These are phyloP conservation scores for Tolypocladium guangdongense DNA, from an alignment of 2,329 filamentous ascomycete genomes.

Conservation along the genomic window DNA sequence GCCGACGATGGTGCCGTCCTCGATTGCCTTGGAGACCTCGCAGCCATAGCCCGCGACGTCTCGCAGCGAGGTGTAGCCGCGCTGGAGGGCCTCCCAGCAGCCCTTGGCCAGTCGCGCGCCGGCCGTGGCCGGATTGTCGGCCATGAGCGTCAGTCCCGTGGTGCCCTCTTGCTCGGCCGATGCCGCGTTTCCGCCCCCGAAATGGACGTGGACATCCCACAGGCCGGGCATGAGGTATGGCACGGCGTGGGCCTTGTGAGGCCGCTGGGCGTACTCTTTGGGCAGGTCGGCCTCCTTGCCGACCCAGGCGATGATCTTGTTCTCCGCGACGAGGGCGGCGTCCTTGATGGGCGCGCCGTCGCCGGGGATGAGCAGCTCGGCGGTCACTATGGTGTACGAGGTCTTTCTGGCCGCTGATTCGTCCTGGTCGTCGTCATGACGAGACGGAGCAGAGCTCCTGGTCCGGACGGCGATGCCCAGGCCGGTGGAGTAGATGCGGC, in stretches of 20 bases:
- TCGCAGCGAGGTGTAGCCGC: slow-evolving; percentile 38
- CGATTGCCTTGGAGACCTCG: slow-evolving; percentile 28
- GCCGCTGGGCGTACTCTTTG: slow-evolving; percentile 14
- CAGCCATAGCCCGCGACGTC: slow-evolving; percentile 35
- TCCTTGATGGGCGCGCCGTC: slow-evolving; percentile 19
- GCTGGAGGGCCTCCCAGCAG: slow-evolving; percentile 27
- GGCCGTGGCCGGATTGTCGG: slow-evolving; percentile 17
- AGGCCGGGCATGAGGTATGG: slow-evolving; percentile 37
- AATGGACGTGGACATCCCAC: slow-evolving; percentile 41
- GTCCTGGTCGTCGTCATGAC: neutral
- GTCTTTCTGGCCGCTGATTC: slow-evolving; percentile 11
- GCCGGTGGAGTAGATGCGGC: slow-evolving; percentile 15
- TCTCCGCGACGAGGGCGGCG: slow-evolving; percentile 23
- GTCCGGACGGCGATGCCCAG: slow-evolving; percentile 15
- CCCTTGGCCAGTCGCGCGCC: slow-evolving; percentile 28
- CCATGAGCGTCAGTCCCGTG: slow-evolving; percentile 12
- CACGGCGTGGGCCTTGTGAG: slow-evolving; percentile 19
- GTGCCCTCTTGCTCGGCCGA: slow-evolving; percentile 8
- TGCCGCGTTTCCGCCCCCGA: slow-evolving; percentile 21
- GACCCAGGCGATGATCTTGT: slow-evolving; percentile 26
- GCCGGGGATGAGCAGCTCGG: slow-evolving; percentile 24
- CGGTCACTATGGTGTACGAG: slow-evolving; percentile 20
- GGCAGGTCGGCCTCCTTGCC: slow-evolving; percentile 19
- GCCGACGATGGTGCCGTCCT: slow-evolving; percentile 31
- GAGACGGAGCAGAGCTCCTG: neutral